Conservation (phyloP, 163 green algal species). For the Chlorella variabilis region DNA sequence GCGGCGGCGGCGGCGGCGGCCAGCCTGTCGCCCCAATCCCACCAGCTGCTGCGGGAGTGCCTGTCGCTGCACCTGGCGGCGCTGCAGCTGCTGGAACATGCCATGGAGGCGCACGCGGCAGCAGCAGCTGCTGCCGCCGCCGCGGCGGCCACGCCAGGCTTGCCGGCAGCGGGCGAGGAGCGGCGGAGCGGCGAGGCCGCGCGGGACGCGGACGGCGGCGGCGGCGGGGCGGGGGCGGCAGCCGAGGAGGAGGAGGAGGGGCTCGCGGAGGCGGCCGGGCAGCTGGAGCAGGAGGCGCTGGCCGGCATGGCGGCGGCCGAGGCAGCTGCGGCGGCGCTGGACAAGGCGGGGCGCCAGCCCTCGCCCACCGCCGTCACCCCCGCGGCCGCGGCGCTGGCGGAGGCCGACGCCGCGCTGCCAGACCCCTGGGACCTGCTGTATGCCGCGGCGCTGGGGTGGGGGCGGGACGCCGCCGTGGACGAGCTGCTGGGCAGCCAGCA, state of each 20-base stretch:
- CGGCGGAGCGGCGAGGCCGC: background rate
- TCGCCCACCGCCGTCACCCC: constrained; percentile 15
- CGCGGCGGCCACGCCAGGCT: background rate
- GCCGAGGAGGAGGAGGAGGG: background rate
- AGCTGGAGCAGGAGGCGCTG: background rate
- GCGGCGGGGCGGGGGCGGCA: background rate
- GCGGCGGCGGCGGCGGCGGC: background rate
- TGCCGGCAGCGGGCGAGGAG: background rate
- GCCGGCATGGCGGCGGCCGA: constrained; percentile 2
- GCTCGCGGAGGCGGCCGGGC: background rate
- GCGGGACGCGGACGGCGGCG: background rate
- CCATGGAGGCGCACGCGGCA: background rate
- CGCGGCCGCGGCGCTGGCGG: background rate
- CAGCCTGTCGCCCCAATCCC: background rate
- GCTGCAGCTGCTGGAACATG: constrained; percentile 42
- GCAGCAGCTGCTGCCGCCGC: background rate
- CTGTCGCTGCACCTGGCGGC: constrained; percentile 42
- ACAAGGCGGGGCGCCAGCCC: constrained; percentile 11
- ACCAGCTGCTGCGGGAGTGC: constrained; percentile 3
- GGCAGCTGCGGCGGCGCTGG: constrained; percentile 22
- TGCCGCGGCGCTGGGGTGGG: constrained; percentile 37
- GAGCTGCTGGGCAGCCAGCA: constrained; percentile 56
- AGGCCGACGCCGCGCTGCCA: constrained; percentile 35
- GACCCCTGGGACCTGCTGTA: constrained; percentile 55
- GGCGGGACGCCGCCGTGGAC: constrained; percentile 48